Percentiles rank a stretch among this genome's conserved stretches.
phyloP scores from a whole-genome alignment of 371 early-diverging fungal species.

The Phascolomyces articulosus region DNA sequence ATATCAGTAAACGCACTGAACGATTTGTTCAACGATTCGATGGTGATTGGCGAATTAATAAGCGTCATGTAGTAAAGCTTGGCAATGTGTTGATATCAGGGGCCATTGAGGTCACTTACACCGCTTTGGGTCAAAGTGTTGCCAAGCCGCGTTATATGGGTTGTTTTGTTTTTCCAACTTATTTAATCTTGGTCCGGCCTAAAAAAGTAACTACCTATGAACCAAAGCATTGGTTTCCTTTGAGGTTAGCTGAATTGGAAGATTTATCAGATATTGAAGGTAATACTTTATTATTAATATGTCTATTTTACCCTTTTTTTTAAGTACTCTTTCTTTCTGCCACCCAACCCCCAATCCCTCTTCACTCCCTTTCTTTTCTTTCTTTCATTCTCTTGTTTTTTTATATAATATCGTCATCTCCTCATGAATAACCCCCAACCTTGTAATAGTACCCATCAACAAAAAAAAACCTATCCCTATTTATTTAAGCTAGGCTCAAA shows the following conservation, averaged over 20 bases:
- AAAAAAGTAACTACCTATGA: conserved; percentile 57
- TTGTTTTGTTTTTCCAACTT: conserved; percentile 57
- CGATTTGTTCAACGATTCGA: conserved; percentile 43
- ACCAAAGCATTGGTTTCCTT: conserved; percentile 63
- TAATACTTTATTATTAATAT: neutral
- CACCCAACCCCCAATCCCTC: no score
- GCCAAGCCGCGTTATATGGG: conserved; percentile 50
- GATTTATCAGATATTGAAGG: conserved; percentile 47
- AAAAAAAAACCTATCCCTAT: no score
- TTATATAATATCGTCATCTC: no score
- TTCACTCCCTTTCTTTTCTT: no score
- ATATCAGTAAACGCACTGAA: conserved; percentile 38
- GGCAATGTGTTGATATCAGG: conserved; percentile 42
- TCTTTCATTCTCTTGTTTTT: no score
- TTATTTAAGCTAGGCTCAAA: no score
- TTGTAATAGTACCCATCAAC: no score
- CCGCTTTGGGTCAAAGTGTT: conserved; percentile 36
- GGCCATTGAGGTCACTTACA: conserved; percentile 49
- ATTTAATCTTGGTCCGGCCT: conserved; percentile 55
- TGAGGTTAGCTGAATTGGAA: conserved; percentile 49
- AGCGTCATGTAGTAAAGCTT: conserved; percentile 29
- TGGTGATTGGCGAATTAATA: conserved; percentile 39
- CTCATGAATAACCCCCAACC: no score
- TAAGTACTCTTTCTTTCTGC: no score
- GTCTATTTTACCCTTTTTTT: conserved; percentile 1